Conservation (phyloP, 2,329 filamentous ascomycete genomes). For the Penicillium sp. region DNA sequence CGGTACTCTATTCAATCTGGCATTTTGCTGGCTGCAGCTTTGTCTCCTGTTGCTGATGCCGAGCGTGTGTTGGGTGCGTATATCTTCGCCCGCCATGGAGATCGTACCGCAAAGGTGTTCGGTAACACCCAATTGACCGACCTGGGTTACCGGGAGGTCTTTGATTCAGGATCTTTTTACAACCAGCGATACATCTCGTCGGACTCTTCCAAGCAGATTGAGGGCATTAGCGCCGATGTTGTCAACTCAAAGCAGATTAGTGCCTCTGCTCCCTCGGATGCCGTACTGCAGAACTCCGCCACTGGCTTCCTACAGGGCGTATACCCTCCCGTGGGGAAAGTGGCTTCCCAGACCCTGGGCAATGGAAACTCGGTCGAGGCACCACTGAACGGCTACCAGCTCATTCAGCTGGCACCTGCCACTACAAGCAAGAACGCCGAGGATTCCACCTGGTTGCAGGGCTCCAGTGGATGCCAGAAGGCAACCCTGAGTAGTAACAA, state of each 20-base stretch:
- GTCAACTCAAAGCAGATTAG: conserved; percentile 69
- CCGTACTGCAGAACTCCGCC: conserved; percentile 76
- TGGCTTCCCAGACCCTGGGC: conserved; percentile 60
- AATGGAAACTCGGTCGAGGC: conserved; percentile 66
- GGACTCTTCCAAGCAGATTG: conserved; percentile 59
- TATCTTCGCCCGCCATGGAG: conserved; percentile 86
- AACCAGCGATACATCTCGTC: conserved; percentile 69
- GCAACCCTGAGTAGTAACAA: conserved; percentile 58
- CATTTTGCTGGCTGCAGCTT: conserved; percentile 24
- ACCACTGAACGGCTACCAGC: conserved; percentile 77
- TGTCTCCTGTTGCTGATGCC: conserved; percentile 30
- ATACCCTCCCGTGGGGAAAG: conserved; percentile 70
- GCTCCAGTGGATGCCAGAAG: conserved; percentile 54
- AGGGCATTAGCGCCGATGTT: conserved; percentile 62
- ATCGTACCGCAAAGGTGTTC: conserved; percentile 75
- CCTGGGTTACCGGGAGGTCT: conserved; percentile 74
- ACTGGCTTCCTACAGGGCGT: conserved; percentile 78
- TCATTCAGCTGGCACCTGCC: conserved; percentile 69
- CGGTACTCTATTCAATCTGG: conserved; percentile 23
- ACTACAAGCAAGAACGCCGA: conserved; percentile 59
- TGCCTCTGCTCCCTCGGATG: conserved; percentile 69
- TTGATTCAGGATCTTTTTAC: conserved; percentile 70
- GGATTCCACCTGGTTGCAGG: conserved; percentile 58
- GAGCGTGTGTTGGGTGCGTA: conserved; percentile 79
- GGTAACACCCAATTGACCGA: conserved; percentile 71